Evolutionary conservation across 768 basidiomycete species (phyloP).

Genomic region (Trametes punicea): DNA sequence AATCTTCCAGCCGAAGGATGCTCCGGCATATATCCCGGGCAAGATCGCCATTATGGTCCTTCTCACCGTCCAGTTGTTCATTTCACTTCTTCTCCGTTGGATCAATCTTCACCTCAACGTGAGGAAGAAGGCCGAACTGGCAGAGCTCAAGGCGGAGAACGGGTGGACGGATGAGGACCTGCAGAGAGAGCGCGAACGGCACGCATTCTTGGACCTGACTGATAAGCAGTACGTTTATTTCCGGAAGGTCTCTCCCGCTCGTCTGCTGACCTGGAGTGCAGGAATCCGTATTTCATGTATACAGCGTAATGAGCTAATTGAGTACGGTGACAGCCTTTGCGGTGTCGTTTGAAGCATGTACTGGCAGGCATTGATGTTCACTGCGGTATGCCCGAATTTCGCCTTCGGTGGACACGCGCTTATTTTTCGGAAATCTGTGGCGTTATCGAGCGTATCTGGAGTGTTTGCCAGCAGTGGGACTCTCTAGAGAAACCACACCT

Average conservation of each 20-base stretch:
- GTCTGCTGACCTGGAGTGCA: conserved; percentile 19
- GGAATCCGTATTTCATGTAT: conserved; percentile 60
- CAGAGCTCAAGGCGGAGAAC: conserved; percentile 40
- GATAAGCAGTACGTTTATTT: conserved; percentile 51
- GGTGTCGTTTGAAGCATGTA: too few species aligned
- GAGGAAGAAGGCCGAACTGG: conserved; percentile 41
- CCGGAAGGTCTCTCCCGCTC: neutral
- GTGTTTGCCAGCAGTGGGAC: too few species aligned
- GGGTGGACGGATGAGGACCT: conserved; percentile 60
- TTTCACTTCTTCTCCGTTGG: conserved; percentile 49
- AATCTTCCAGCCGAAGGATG: conserved; percentile 61
- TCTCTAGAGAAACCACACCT: too few species aligned
- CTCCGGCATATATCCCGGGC: conserved; percentile 60
- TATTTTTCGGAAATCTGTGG: too few species aligned
- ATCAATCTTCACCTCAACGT: conserved; percentile 54
- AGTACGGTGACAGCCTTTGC: neutral
- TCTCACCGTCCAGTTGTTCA: conserved; percentile 46
- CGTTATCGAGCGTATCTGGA: too few species aligned
- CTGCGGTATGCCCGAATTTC: too few species aligned
- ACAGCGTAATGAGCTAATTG: conserved; percentile 35
- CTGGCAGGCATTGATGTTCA: too few species aligned
- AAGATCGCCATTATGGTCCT: conserved; percentile 65
- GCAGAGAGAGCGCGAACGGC: conserved; percentile 52
- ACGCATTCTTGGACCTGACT: conserved; percentile 62
- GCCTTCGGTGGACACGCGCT: too few species aligned